A percentile compares a stretch with the other conserved stretches of the same genome.
These are phyloP conservation scores for Fraxinus floribunda DNA, from an alignment of 305 asterid species.

Conservation along the genomic window DNA sequence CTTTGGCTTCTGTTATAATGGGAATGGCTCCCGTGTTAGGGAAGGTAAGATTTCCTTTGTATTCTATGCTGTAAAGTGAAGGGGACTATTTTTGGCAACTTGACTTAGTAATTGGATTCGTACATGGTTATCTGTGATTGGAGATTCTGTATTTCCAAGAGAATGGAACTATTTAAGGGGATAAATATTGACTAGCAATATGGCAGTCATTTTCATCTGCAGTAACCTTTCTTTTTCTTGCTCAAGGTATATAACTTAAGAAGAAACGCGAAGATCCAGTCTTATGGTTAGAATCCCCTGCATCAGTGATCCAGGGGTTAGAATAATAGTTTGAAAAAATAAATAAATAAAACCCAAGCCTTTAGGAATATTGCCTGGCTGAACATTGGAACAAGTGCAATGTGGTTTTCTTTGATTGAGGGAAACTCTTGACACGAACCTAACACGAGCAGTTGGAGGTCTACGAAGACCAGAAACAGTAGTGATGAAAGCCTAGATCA, in stretches of 20 bases:
- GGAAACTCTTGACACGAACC: background rate
- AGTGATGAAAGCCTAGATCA: background rate
- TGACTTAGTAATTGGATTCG: background rate
- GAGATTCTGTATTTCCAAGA: background rate
- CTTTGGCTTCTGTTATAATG: constrained; percentile 90
- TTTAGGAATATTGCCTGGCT: background rate
- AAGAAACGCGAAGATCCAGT: background rate
- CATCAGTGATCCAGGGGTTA: background rate
- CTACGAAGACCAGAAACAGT: background rate
- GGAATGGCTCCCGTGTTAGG: constrained; percentile 97
- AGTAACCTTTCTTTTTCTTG: background rate
- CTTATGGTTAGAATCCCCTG: background rate
- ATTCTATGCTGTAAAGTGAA: background rate
- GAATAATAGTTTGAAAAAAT: background rate
- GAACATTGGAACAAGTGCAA: background rate
- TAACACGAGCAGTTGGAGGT: background rate
- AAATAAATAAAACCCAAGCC: background rate
- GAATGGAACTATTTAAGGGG: background rate
- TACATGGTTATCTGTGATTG: constrained; percentile 4
- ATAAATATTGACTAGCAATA: background rate
- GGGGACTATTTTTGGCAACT: constrained; percentile 7
- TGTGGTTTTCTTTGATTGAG: background rate
- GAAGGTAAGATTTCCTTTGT: constrained; percentile 46
- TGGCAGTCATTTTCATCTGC: background rate
- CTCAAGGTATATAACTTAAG: background rate